Conservation (phyloP, 208 protist species). For the Vickermania spadyakhi region DNA sequence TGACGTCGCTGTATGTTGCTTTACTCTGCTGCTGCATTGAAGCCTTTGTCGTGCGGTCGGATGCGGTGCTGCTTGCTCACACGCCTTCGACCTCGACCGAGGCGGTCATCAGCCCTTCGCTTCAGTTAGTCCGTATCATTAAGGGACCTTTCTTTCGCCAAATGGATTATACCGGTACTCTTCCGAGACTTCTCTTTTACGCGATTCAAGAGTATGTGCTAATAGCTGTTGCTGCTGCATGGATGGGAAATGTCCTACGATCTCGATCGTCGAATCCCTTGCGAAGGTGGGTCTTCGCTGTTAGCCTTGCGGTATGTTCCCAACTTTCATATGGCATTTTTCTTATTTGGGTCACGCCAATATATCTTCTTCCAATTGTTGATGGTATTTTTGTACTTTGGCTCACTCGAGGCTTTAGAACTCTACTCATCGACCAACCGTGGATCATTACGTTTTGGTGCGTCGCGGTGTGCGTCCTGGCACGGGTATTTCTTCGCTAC, state of each 20-base stretch:
- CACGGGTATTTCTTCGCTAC: slow-evolving; percentile 45
- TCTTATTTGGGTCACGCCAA: slow-evolving; percentile 68
- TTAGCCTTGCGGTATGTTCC: slow-evolving; percentile 36
- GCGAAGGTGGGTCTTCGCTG: slow-evolving; percentile 38
- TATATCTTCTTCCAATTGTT: slow-evolving; percentile 42
- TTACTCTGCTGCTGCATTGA: slow-evolving; percentile 58
- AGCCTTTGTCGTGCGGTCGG: slow-evolving; percentile 55
- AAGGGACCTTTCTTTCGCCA: slow-evolving; percentile 25
- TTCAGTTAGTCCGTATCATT: slow-evolving; percentile 62
- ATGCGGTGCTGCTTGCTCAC: slow-evolving; percentile 21
- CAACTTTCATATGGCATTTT: slow-evolving; percentile 68
- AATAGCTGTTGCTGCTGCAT: slow-evolving; percentile 32
- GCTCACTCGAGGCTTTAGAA: slow-evolving; percentile 28
- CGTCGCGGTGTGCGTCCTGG: slow-evolving; percentile 18
- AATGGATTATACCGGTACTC: slow-evolving; percentile 40
- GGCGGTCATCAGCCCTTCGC: slow-evolving; percentile 9
- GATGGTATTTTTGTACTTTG: slow-evolving; percentile 66
- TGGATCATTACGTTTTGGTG: slow-evolving; percentile 19
- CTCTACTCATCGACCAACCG: slow-evolving; percentile 7
- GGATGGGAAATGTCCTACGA: slow-evolving; percentile 32
- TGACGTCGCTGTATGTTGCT: slow-evolving; percentile 13
- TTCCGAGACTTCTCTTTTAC: slow-evolving; percentile 49
- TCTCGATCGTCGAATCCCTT: slow-evolving; percentile 23
- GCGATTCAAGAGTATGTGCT: slow-evolving; percentile 48
- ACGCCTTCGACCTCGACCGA: neutral